A percentile compares a stretch with the other conserved stretches of the same genome.
These are phyloP conservation scores for Diaporthe ilicicola DNA, from an alignment of 2,329 filamentous ascomycete species.

Conservation along the genomic window DNA sequence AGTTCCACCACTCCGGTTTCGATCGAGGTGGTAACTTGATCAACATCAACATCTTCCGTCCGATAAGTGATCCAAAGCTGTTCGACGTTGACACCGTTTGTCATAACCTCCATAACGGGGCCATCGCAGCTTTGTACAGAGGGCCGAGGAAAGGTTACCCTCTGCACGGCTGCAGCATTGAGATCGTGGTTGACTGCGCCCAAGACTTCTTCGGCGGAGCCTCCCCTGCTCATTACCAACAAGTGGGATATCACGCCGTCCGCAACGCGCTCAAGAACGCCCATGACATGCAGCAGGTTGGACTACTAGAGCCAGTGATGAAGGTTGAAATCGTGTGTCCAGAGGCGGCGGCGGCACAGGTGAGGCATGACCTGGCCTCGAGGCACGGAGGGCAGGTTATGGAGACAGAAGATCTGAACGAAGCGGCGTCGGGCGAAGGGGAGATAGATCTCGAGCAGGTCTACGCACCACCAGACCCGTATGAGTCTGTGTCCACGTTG, in stretches of 20 bases:
- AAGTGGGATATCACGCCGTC: conserved; percentile 69
- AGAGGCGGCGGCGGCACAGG: conserved; percentile 79
- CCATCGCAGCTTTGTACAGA: conserved; percentile 82
- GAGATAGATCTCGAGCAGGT: conserved; percentile 76
- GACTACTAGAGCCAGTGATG: conserved; percentile 94
- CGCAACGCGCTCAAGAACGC: conserved; percentile 73
- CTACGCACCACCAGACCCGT: conserved; percentile 90
- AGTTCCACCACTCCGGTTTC: conserved; percentile 51
- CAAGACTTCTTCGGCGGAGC: conserved; percentile 73
- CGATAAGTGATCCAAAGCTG: conserved; percentile 54
- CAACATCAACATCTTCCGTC: conserved; percentile 63
- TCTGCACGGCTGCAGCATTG: conserved; percentile 78
- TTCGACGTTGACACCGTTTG: conserved; percentile 61
- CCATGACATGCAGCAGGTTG: conserved; percentile 61
- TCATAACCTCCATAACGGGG: conserved; percentile 77
- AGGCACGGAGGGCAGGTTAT: conserved; percentile 79
- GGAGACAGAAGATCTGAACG: conserved; percentile 68
- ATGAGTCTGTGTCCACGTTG: conserved; percentile 66
- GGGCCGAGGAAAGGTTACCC: conserved; percentile 85
- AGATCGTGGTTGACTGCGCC: conserved; percentile 71
- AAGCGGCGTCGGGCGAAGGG: conserved; percentile 41
- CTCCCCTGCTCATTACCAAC: conserved; percentile 72
- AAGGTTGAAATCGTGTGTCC: conserved; percentile 86
- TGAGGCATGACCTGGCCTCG: conserved; percentile 83
- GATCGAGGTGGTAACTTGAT: conserved; percentile 76